Evolutionary conservation across 23 red algal genomes (phyloP).

Genomic region (Chondrus crispus): DNA sequence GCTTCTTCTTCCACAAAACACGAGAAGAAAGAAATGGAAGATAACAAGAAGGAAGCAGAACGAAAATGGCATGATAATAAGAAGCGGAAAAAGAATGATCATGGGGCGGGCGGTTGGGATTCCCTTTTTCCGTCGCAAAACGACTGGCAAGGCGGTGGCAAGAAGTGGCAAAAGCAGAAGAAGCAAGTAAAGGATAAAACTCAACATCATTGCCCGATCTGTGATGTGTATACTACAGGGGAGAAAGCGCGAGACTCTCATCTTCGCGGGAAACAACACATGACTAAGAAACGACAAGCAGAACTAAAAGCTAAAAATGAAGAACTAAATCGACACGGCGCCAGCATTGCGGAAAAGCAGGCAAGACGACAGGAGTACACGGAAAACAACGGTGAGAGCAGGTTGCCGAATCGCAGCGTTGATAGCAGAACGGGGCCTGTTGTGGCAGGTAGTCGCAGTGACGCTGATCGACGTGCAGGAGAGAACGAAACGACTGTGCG

Average conservation of each 20-base stretch:
- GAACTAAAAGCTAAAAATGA: too few species aligned
- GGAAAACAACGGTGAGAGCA: too few species aligned
- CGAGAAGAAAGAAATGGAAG: neutral
- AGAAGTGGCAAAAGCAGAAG: neutral
- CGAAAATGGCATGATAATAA: too few species aligned
- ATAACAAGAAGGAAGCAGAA: neutral
- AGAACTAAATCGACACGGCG: too few species aligned
- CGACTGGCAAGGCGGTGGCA: neutral
- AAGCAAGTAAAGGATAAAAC: neutral
- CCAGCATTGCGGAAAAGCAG: too few species aligned
- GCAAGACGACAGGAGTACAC: too few species aligned
- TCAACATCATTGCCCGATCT: neutral
- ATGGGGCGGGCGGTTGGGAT: neutral
- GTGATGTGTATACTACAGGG: neutral
- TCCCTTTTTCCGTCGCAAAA: neutral
- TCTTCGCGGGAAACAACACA: neutral
- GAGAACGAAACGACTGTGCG: too few species aligned
- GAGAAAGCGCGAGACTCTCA: neutral
- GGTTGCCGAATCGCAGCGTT: too few species aligned
- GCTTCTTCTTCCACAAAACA: neutral
- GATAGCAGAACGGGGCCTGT: too few species aligned
- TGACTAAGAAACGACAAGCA: neutral
- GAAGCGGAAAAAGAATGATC: neutral
- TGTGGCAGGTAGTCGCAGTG: too few species aligned
- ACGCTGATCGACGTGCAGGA: too few species aligned